Percentiles rank a stretch among this genome's conserved stretches.
Conservation (phyloP, 139 green algal genomes). For the Asterochloris sp. region DNA sequence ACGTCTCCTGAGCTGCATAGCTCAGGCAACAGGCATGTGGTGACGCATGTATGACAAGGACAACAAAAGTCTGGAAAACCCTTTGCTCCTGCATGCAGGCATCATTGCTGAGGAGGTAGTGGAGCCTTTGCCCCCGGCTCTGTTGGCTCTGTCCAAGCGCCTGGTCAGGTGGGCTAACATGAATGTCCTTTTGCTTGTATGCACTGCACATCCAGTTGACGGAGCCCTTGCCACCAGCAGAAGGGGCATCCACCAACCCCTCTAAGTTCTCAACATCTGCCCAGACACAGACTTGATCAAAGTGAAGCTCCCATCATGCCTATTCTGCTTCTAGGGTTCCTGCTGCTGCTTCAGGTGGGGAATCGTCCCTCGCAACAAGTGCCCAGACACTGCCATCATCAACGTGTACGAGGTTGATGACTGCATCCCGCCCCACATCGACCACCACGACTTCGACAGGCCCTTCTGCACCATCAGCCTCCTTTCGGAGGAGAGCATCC, state of each 20-base stretch:
- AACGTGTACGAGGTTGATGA: constrained; percentile 59
- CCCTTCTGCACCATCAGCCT: constrained; percentile 57
- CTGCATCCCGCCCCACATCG: constrained; percentile 64
- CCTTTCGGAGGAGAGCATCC: constrained; percentile 43
- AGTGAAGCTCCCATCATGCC: no score
- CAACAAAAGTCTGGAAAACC: background rate
- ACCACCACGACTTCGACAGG: constrained; percentile 53
- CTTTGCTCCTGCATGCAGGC: constrained; percentile 18
- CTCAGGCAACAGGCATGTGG: no score
- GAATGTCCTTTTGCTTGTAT: no score
- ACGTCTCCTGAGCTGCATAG: no score
- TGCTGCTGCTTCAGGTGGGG: constrained; percentile 28
- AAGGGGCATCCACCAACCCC: no score
- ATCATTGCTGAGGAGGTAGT: constrained; percentile 50
- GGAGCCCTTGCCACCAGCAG: no score
- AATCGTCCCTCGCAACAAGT: constrained; percentile 20
- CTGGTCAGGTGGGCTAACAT: constrained; percentile 28
- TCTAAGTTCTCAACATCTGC: no score
- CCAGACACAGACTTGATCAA: no score
- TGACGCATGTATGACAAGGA: no score
- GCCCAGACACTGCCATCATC: constrained; percentile 53
- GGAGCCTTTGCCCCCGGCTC: constrained; percentile 42
- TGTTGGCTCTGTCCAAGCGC: constrained; percentile 36
- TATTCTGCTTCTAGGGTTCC: background rate
- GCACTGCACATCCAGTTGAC: no score